Conservation (phyloP, 306 rosid genomes). For the Medicago lupulina region DNA sequence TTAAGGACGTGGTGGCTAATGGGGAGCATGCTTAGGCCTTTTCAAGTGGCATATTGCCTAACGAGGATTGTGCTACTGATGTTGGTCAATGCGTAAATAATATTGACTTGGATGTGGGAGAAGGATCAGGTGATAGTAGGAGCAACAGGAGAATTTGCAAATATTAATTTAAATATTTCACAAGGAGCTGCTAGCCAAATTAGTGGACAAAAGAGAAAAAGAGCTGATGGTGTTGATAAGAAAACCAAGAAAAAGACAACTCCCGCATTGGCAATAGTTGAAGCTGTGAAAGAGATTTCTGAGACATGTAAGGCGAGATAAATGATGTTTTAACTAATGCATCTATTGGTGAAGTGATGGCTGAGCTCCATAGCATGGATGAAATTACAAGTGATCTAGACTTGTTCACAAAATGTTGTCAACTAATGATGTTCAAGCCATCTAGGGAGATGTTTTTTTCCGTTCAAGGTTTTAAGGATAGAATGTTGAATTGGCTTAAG, state of each 20-base stretch:
- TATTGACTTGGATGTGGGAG: neutral
- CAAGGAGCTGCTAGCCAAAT: neutral
- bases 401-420: too few species aligned
- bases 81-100: neutral
- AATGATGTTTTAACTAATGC: neutral
- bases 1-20: neutral
- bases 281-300: neutral
- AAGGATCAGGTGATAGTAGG: neutral
- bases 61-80: too few species aligned
- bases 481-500: too few species aligned
- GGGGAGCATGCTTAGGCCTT: too few species aligned
- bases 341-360: neutral
- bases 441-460: too few species aligned
- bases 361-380: neutral
- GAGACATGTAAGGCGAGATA: neutral
- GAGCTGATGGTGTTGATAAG: neutral
- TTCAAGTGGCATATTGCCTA: neutral
- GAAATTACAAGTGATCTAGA: neutral
- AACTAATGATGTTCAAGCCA: too few species aligned
- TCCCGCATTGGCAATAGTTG: too few species aligned
- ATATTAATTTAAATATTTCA: neutral
- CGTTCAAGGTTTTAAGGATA: too few species aligned
- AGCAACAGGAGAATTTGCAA: neutral
- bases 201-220: neutral
- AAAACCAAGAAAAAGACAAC: neutral